A percentile compares a stretch with the other conserved stretches of the same genome.
Conservation (phyloP, 768 basidiomycete species). For the Sarcomyxa edulis region DNA sequence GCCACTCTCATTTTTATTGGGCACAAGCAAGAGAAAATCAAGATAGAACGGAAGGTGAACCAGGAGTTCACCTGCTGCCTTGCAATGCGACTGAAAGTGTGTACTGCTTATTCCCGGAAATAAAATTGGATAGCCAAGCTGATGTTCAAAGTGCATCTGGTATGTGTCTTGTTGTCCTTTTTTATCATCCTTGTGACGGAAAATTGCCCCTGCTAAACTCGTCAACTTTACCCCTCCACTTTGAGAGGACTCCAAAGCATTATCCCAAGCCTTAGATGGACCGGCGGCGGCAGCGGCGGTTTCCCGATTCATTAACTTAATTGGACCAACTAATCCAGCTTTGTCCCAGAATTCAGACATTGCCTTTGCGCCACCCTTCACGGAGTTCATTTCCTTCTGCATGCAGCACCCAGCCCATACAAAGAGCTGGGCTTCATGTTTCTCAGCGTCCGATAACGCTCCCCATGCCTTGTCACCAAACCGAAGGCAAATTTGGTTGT, state of each 20-base stretch:
- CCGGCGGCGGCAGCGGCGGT: conserved; percentile 17
- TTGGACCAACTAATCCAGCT: conserved; percentile 13
- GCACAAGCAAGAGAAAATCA: conserved; percentile 20
- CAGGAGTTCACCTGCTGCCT: conserved; percentile 20
- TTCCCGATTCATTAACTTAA: conserved; percentile 22
- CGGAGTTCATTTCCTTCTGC: conserved; percentile 32
- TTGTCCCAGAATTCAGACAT: conserved; percentile 22
- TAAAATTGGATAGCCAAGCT: conserved; percentile 13
- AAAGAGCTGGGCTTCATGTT: conserved; percentile 17
- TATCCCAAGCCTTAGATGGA: conserved; percentile 4
- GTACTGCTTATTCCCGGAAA: conserved; percentile 33
- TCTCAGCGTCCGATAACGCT: conserved; percentile 12
- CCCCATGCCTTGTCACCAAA: conserved; percentile 18
- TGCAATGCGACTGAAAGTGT: conserved; percentile 24
- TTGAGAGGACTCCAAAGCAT: conserved; percentile 13
- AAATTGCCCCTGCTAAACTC: conserved; percentile 22
- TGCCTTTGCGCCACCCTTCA: conserved; percentile 21
- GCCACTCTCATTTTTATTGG: conserved; percentile 20
- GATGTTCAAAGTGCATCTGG: conserved; percentile 13
- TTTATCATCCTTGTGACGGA: conserved; percentile 29
- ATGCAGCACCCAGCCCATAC: conserved; percentile 31
- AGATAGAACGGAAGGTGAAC: conserved; percentile 15
- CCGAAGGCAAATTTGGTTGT: too few relatives aligned
- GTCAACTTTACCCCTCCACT: conserved; percentile 19
- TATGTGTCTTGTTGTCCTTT: conserved; percentile 26